Conservation (phyloP, 257 asterid species). For the Gentiana dahurica region DNA sequence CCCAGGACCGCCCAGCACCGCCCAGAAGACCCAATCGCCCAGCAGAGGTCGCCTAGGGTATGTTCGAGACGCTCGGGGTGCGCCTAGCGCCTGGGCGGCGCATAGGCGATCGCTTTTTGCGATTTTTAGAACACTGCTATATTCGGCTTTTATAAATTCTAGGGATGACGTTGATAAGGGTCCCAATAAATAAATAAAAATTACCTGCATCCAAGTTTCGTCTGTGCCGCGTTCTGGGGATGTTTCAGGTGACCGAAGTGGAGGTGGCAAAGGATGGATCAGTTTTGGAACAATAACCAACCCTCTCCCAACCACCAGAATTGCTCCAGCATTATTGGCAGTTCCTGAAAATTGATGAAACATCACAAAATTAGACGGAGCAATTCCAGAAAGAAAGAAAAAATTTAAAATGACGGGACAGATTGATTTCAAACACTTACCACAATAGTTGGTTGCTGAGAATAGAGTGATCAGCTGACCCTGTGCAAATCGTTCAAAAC, state of each 20-base stretch:
- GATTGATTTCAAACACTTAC: slow-evolving; percentile 26
- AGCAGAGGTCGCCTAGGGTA: too few species aligned
- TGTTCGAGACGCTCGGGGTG: too few species aligned
- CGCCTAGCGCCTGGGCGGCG: too few species aligned
- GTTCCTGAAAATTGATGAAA: slow-evolving; percentile 45
- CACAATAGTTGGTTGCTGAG: slow-evolving; percentile 99
- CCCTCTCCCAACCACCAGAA: slow-evolving; percentile 92
- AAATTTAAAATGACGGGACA: not conserved
- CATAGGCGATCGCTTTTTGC: too few species aligned
- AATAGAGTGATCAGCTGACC: slow-evolving; percentile 96
- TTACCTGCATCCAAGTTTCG: slow-evolving; percentile 99
- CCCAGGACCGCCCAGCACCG: too few species aligned
- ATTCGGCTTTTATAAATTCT: not conserved
- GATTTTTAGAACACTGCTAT: not conserved
- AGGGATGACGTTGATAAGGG: not conserved
- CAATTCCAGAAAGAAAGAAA: not conserved
- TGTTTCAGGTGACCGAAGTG: slow-evolving; percentile 86
- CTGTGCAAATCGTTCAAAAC: slow-evolving; percentile 96
- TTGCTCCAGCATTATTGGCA: slow-evolving; percentile 97
- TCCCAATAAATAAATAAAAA: not conserved
- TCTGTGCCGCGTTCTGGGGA: slow-evolving; percentile 81
- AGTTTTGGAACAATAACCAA: slow-evolving; percentile 84
- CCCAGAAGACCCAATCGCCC: too few species aligned
- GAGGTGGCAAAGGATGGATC: slow-evolving; percentile 98
- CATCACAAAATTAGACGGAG: slow-evolving; percentile 9